Conservation (phyloP, 2,329 filamentous ascomycete genomes). For the Phoma sp. region DNA sequence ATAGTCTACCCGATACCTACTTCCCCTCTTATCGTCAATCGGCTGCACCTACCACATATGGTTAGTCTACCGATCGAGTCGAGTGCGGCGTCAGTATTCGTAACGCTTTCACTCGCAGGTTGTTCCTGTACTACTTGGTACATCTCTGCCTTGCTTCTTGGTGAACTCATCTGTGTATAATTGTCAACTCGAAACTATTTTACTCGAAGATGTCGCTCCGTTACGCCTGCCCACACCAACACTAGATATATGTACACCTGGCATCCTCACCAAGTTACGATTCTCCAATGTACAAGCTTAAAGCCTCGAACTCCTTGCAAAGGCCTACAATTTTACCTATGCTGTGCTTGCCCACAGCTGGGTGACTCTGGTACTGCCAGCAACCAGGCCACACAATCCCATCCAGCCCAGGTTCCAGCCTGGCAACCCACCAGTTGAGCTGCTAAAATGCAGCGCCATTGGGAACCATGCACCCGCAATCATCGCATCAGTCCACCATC, state of each 20-base stretch:
- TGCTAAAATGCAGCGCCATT: slow-evolving; percentile 51
- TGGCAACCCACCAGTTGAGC: slow-evolving; percentile 47
- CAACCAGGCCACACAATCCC: slow-evolving; percentile 51
- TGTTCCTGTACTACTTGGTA: too few species aligned
- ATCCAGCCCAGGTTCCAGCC: slow-evolving; percentile 54
- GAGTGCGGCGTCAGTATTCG: too few species aligned
- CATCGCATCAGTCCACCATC: slow-evolving; percentile 53
- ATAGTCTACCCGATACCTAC: background rate
- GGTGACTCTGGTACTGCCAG: slow-evolving; percentile 42
- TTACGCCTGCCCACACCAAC: slow-evolving; percentile 2
- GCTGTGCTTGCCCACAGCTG: slow-evolving; percentile 34
- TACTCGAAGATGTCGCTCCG: background rate
- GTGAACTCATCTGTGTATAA: too few species aligned
- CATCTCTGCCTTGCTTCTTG: too few species aligned
- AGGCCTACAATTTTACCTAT: background rate
- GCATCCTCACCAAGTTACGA: background rate
- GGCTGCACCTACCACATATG: slow-evolving; percentile 23
- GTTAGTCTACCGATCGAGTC: slow-evolving; percentile 12
- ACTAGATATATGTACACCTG: slow-evolving; percentile 11
- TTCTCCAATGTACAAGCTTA: background rate
- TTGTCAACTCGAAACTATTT: background rate
- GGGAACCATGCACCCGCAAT: slow-evolving; percentile 53
- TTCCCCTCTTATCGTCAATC: slow-evolving; percentile 17
- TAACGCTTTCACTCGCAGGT: too few species aligned
- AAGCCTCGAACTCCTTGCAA: background rate